Percentiles rank a stretch among this genome's conserved stretches.
Conservation (phyloP, 805 yeast species). For the Metschnikowia amazonensis region DNA sequence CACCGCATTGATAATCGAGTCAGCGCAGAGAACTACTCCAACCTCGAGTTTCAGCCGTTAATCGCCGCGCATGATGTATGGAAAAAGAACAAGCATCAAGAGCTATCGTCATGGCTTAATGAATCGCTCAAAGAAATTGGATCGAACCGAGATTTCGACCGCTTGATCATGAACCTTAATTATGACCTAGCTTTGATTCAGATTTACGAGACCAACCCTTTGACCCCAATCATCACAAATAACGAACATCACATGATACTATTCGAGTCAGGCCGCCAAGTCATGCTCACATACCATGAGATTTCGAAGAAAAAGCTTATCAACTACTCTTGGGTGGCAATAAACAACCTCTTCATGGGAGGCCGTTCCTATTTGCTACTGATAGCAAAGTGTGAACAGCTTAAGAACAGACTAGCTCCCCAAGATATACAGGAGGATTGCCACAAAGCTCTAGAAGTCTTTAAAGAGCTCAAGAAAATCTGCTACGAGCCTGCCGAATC, state of each 20-base stretch:
- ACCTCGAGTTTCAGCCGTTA: neutral
- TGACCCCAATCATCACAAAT: conserved; percentile 9
- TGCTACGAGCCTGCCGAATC: conserved; percentile 7
- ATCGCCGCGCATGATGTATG: conserved; percentile 4
- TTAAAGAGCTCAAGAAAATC: conserved; percentile 6
- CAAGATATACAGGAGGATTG: conserved; percentile 5
- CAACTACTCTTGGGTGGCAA: conserved; percentile 19
- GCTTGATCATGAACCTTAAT: conserved; percentile 11
- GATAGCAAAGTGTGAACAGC: conserved; percentile 6
- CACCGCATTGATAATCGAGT: conserved; percentile 8
- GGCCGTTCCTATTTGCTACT: conserved; percentile 11
- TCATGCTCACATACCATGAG: conserved; percentile 13
- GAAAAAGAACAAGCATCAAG: conserved; percentile 7
- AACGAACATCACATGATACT: conserved; percentile 7
- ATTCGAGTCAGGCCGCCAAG: conserved; percentile 11
- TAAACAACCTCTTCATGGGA: conserved; percentile 14
- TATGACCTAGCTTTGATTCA: conserved; percentile 12
- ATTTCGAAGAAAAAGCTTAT: conserved; percentile 6
- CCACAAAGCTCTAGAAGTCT: neutral
- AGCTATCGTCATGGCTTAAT: conserved; percentile 6
- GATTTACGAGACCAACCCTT: conserved; percentile 11
- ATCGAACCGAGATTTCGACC: conserved; percentile 1
- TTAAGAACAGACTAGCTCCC: neutral
- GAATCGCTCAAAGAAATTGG: neutral
- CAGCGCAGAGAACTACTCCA: neutral